A percentile compares a stretch with the other conserved stretches of the same genome.
These are phyloP conservation scores for Galerina marginata DNA, from an alignment of 768 basidiomycete genomes.

Conservation along the genomic window DNA sequence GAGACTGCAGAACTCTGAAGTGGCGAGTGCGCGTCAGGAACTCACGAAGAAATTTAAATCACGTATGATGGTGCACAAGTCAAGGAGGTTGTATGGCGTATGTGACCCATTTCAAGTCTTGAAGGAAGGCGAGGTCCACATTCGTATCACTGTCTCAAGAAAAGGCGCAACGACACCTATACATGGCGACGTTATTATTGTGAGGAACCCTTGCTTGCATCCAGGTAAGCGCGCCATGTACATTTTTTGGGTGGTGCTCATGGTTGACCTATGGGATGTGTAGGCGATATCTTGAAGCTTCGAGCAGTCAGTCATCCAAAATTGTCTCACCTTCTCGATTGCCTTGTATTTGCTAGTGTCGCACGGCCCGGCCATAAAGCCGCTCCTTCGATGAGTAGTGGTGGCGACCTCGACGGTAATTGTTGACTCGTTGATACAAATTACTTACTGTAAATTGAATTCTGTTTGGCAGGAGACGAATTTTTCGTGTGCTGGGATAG, in stretches of 20 bases:
- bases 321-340: slow-evolving; percentile 65
- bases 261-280: background rate
- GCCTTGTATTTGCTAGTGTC: slow-evolving; percentile 68
- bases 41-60: slow-evolving; percentile 52
- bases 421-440: background rate
- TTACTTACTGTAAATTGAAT: background rate
- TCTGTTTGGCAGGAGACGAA: slow-evolving; percentile 52
- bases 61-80: slow-evolving; percentile 66
- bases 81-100: slow-evolving; percentile 67
- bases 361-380: slow-evolving; percentile 61
- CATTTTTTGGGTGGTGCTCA: background rate
- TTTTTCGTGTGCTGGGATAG: slow-evolving; percentile 76
- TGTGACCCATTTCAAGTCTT: slow-evolving; percentile 70
- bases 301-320: slow-evolving; percentile 57
- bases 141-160: slow-evolving; percentile 57
- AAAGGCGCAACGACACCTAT: slow-evolving; percentile 61
- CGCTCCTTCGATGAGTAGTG: slow-evolving; percentile 74
- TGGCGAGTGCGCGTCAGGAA: slow-evolving; percentile 56
- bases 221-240: slow-evolving; percentile 46
- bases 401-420: slow-evolving; percentile 66
- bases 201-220: slow-evolving; percentile 73
- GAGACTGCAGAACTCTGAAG: slow-evolving; percentile 52
- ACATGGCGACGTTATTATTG: slow-evolving; percentile 65
- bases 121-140: slow-evolving; percentile 67
- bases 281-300: slow-evolving; percentile 69